Evolutionary conservation across 2,329 filamentous ascomycete genomes (phyloP).

Genomic region (Xylariaceae sp.): DNA sequence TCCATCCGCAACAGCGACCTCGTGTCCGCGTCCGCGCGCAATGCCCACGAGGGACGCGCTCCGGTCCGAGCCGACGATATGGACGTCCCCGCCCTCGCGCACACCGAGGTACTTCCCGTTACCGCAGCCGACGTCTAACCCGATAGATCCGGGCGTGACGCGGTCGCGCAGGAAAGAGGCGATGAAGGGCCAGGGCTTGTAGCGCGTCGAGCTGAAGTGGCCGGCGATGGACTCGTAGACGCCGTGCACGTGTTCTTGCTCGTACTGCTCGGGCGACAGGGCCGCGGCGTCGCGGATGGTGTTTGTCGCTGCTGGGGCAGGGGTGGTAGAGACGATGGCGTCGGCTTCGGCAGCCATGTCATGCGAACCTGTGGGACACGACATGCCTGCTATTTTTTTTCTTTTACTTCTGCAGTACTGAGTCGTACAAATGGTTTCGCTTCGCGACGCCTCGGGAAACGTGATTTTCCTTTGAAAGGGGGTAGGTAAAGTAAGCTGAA

Average conservation of each 20-base stretch:
- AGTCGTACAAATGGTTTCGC: slow-evolving; percentile 2
- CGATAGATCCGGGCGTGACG: slow-evolving; percentile 61
- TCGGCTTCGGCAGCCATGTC: slow-evolving; percentile 16
- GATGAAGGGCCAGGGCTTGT: slow-evolving; percentile 90
- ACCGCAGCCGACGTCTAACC: slow-evolving; percentile 88
- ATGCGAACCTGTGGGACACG: slow-evolving; percentile 24
- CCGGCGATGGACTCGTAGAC: slow-evolving; percentile 86
- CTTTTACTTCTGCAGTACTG: not conserved
- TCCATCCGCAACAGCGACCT: slow-evolving; percentile 74
- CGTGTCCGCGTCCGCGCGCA: slow-evolving; percentile 36
- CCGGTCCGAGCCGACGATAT: slow-evolving; percentile 81
- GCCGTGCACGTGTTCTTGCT: slow-evolving; percentile 79
- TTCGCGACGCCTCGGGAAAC: not conserved
- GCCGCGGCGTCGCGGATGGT: slow-evolving; percentile 17
- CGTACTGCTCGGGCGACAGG: slow-evolving; percentile 53
- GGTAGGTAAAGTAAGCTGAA: not conserved
- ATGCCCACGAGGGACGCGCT: slow-evolving; percentile 54
- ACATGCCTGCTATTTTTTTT: slow-evolving; percentile 2
- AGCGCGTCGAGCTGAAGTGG: slow-evolving; percentile 75
- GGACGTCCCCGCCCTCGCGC: slow-evolving; percentile 58
- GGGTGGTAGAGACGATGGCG: not conserved
- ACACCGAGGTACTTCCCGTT: slow-evolving; percentile 93
- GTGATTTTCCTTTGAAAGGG: too few species aligned
- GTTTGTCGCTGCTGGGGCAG: not conserved
- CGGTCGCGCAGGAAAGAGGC: slow-evolving; percentile 67